These are phyloP conservation scores for Fusarium subglutinans DNA, from an alignment of 2,329 filamentous ascomycete genomes.

Conservation along the genomic window DNA sequence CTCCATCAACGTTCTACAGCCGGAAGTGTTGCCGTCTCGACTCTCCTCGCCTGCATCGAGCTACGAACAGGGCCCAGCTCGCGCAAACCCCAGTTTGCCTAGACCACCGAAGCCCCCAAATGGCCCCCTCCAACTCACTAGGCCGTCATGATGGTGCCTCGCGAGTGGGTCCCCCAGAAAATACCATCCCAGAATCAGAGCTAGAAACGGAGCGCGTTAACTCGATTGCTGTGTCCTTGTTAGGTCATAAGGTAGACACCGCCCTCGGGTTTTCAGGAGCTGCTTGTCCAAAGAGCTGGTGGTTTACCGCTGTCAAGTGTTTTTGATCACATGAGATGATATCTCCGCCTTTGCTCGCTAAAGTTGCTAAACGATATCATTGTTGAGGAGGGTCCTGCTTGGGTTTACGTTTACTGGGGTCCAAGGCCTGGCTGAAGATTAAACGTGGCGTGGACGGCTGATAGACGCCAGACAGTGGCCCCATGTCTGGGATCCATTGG, in stretches of 20 bases:
- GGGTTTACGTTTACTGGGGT: constrained; percentile 5
- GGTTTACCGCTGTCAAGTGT: background rate
- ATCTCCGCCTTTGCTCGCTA: background rate
- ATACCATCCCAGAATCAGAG: constrained; percentile 10
- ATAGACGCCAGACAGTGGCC: constrained; percentile 37
- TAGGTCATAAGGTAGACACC: background rate
- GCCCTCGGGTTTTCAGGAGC: background rate
- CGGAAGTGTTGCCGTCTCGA: constrained; percentile 26
- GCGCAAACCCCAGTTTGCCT: constrained; percentile 42
- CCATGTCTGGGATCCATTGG: constrained; percentile 37
- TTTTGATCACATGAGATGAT: background rate
- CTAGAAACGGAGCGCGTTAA: background rate
- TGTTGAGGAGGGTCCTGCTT: constrained; percentile 12
- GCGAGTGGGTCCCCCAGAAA: constrained; percentile 19
- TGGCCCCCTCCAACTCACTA: constrained; percentile 18
- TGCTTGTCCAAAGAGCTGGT: background rate
- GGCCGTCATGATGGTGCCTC: constrained; percentile 29
- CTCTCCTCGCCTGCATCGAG: constrained; percentile 29
- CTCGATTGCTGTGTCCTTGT: background rate
- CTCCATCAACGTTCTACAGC: constrained; percentile 13
- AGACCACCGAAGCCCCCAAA: constrained; percentile 35
- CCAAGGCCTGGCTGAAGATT: constrained; percentile 7
- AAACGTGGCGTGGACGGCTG: constrained; percentile 38
- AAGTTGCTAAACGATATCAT: constrained; percentile 4
- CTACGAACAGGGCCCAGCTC: constrained; percentile 31